Conservation (phyloP, 2,329 filamentous ascomycete genomes). For the Verticillium isaacii region DNA sequence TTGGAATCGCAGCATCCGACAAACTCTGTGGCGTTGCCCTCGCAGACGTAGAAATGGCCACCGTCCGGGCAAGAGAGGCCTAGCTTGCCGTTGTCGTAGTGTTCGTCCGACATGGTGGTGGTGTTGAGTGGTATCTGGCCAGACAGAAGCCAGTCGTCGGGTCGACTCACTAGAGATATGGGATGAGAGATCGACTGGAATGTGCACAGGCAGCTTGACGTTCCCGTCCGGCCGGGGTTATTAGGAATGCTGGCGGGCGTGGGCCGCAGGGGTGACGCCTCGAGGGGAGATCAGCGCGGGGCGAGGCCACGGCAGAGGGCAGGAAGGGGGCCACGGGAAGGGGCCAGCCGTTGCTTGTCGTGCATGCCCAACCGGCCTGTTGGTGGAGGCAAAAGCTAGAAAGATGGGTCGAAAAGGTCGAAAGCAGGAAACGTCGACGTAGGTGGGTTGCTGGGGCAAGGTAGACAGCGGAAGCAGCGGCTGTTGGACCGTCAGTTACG, state of each 20-base stretch:
- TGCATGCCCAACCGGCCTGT: neutral
- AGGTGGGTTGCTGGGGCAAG: neutral
- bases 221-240: neutral
- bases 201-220: neutral
- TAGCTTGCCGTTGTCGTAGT: constrained; percentile 5
- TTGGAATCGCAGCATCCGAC: constrained; percentile 35
- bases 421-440: neutral
- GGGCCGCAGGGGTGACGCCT: neutral
- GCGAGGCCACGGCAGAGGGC: neutral
- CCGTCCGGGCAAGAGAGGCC: constrained; percentile 24
- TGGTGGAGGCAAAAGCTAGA: neutral
- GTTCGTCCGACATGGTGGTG: neutral
- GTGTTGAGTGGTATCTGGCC: neutral
- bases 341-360: neutral
- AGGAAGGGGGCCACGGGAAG: neutral
- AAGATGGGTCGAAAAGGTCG: neutral
- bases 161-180: neutral
- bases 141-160: neutral
- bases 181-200: neutral
- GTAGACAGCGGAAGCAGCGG: neutral
- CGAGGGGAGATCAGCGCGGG: neutral
- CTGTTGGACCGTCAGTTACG: neutral
- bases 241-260: neutral
- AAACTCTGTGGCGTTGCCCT: constrained; percentile 24
- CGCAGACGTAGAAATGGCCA: constrained; percentile 32